These are phyloP conservation scores for Microbotryomycetes sp. DNA, from an alignment of 1,284 basidiomycete species.

Conservation along the genomic window DNA sequence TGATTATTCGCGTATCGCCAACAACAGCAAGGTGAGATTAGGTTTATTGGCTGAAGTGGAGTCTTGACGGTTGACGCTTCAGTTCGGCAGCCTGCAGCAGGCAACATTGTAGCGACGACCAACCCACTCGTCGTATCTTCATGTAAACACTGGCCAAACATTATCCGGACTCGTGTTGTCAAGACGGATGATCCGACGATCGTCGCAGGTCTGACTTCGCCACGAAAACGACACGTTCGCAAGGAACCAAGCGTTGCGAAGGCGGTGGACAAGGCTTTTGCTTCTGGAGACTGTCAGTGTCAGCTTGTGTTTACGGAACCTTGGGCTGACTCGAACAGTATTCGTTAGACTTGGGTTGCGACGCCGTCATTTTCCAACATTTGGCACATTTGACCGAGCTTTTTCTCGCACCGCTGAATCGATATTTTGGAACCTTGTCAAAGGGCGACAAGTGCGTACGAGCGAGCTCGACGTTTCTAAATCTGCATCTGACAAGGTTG, in stretches of 20 bases:
- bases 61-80: constrained; percentile 69
- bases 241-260: constrained; percentile 54
- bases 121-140: constrained; percentile 88
- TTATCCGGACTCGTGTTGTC: constrained; percentile 43
- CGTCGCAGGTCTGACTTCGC: constrained; percentile 54
- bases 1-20: constrained; percentile 37
- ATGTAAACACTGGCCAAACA: constrained; percentile 87
- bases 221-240: constrained; percentile 73
- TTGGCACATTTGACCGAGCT: constrained; percentile 81
- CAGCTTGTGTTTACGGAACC: neutral
- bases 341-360: constrained; percentile 57
- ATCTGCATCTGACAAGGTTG: constrained; percentile 8
- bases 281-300: constrained; percentile 28
- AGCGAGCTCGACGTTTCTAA: neutral
- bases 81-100: constrained; percentile 62
- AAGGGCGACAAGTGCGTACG: constrained; percentile 55
- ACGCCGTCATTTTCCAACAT: constrained; percentile 64
- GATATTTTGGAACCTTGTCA: constrained; percentile 70
- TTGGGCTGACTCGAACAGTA: constrained; percentile 36
- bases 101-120: constrained; percentile 80
- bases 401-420: constrained; percentile 82
- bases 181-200: neutral
- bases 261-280: constrained; percentile 27
- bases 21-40: constrained; percentile 30
- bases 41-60: constrained; percentile 55